phyloP scores from a whole-genome alignment of 1,139 yeast genomes.

The Pneumocystis sp. region DNA sequence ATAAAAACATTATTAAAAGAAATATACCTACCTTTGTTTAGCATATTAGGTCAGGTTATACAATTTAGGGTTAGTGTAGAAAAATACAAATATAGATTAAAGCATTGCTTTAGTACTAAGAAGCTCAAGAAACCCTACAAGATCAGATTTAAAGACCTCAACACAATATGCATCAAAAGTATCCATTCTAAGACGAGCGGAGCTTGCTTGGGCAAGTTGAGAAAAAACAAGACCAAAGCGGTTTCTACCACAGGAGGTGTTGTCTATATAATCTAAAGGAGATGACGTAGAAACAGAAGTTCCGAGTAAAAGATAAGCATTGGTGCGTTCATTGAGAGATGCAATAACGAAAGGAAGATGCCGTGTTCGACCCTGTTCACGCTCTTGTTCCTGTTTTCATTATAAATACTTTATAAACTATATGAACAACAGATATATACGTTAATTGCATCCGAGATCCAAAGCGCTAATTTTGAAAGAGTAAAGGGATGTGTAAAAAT shows the following conservation, averaged over 20 bases:
- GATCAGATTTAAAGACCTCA: slow-evolving; percentile 75
- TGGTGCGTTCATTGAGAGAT: slow-evolving; percentile 55
- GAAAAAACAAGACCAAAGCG: slow-evolving; percentile 85
- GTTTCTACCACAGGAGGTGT: slow-evolving; percentile 31
- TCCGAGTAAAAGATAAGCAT: slow-evolving; percentile 80
- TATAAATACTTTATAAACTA: neutral
- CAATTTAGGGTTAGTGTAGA: neutral
- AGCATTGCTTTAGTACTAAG: slow-evolving; percentile 24
- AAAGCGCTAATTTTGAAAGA: slow-evolving; percentile 64
- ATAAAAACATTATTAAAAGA: too few relatives aligned
- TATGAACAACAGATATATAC: slow-evolving; percentile 2
- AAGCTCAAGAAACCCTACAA: slow-evolving; percentile 73
- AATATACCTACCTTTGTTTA: neutral
- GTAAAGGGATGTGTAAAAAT: slow-evolving; percentile 77
- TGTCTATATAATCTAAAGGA: slow-evolving; percentile 26
- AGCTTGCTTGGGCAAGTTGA: slow-evolving; percentile 63
- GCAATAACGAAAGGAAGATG: slow-evolving; percentile 74
- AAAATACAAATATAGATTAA: neutral
- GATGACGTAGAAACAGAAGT: slow-evolving; percentile 50
- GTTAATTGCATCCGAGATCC: slow-evolving; percentile 52
- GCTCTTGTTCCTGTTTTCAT: slow-evolving; percentile 10
- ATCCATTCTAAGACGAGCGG: slow-evolving; percentile 81
- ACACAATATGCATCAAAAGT: slow-evolving; percentile 90
- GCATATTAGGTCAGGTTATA: neutral
- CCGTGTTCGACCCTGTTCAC: slow-evolving; percentile 10